phyloP scores from a whole-genome alignment of 1,284 basidiomycete genomes.

The Microbotryomycetes sp. region DNA sequence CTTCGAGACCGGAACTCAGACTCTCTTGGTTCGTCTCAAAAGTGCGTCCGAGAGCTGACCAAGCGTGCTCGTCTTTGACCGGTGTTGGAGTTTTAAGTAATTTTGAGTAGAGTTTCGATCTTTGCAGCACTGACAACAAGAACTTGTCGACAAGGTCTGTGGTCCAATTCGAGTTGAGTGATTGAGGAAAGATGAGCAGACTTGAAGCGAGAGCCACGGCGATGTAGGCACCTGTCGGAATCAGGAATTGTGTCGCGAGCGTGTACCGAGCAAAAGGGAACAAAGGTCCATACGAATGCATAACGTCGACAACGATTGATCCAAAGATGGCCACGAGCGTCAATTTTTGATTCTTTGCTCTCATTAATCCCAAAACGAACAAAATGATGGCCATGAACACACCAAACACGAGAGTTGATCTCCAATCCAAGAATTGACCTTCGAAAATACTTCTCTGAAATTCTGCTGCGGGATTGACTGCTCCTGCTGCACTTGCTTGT shows the following conservation, averaged over 20 bases:
- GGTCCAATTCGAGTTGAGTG: constrained; percentile 53
- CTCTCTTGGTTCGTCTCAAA: constrained; percentile 30
- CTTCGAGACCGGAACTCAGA: constrained; percentile 34
- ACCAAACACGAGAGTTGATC: constrained; percentile 55
- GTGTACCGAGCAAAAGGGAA: constrained; percentile 62
- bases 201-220: constrained; percentile 56
- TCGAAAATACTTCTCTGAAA: constrained; percentile 53
- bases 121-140: constrained; percentile 37
- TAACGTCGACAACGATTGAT: constrained; percentile 57
- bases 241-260: constrained; percentile 49
- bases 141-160: constrained; percentile 37
- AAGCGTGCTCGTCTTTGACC: constrained; percentile 31
- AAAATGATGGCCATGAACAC: constrained; percentile 62
- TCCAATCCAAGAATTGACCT: constrained; percentile 61
- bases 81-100: constrained; percentile 36
- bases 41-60: constrained; percentile 35
- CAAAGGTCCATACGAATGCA: constrained; percentile 54
- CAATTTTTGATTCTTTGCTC: constrained; percentile 59
- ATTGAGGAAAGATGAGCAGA: constrained; percentile 65
- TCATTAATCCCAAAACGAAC: constrained; percentile 56
- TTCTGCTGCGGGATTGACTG: background rate
- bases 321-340: constrained; percentile 47
- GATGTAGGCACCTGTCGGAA: constrained; percentile 56
- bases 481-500: constrained; percentile 40
- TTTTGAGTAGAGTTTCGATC: constrained; percentile 41